Base-by-base conservation (phyloP, 306 rosid genomes). In the Rubus parviflorus region DNA sequence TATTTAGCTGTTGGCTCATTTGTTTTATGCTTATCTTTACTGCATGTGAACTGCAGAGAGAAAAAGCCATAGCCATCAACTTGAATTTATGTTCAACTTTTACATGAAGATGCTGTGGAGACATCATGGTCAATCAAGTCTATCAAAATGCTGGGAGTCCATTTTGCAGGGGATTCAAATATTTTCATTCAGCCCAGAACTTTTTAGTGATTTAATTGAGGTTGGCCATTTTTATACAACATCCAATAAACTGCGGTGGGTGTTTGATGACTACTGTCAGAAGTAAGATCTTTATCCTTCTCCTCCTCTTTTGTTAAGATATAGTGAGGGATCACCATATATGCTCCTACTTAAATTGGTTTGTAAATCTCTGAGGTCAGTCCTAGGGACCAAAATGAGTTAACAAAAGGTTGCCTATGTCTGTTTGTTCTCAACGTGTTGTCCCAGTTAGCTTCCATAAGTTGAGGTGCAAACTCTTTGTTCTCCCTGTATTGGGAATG, bases 131-230 rank as follows among this genome's bases (percentile, higher is more conserved):
- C 86, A 85, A 68, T 83, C 77, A 30, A 79, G 80, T 83, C 89
- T 86, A 70, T 68, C 85, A 54, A 95, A 92, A 78, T 89, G 92
- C 74, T 90, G 93, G 97, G 92, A 92, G 75, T 84, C 88, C 75
- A 76, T 88, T 75, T 84, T 81, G 79, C 93, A 85, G 81, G 97
- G 98, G 75, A 87, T 95, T 85, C 96, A 89, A 75, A 79, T 89
- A 57, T 95, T 85, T 86, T 97, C 98, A 16, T 89, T 81, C 86
- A 90, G 87, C 75, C 89, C 92, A 4, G 97, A 92, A 82, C 95
- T 95, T 77, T 85, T 83, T 72, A 83, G 81, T 74, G 87, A 88
- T 82, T 73, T 89, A 52, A 81, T 92, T 77, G 89, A 90, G 85
- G 85, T 89, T 25, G 90, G 93, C 83, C 88, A 90, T 83, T 81